Percentiles rank a stretch among this genome's conserved stretches.
These are phyloP conservation scores for Erysimum cheiranthoides DNA, from an alignment of 345 rosid genomes.

Conservation along the genomic window DNA sequence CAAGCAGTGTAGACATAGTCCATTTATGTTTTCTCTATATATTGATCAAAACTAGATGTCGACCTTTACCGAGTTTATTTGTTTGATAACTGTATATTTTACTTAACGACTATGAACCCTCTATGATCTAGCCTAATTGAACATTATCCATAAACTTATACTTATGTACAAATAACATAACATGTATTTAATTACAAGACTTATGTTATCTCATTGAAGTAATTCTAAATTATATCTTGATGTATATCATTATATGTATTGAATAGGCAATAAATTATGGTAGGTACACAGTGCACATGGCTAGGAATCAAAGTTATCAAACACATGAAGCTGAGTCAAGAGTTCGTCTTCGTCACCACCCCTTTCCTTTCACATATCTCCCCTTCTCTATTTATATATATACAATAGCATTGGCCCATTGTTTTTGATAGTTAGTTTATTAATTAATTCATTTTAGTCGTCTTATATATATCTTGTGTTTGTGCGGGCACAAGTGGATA, in stretches of 20 bases:
- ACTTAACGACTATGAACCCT: not conserved
- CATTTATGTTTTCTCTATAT: not conserved
- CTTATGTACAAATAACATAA: not conserved
- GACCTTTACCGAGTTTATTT: not conserved
- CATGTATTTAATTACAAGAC: not conserved
- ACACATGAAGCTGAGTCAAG: slow-evolving; percentile 50
- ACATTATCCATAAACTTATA: slow-evolving; percentile 4
- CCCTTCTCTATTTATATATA: not conserved
- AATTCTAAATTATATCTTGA: no score
- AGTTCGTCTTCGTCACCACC: slow-evolving; percentile 26
- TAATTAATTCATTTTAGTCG: slow-evolving; percentile 2
- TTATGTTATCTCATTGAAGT: not conserved
- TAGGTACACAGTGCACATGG: slow-evolving; percentile 42
- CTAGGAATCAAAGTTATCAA: slow-evolving; percentile 40
- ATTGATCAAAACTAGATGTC: not conserved
- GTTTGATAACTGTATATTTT: not conserved
- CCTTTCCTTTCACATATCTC: not conserved
- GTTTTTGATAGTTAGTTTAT: slow-evolving; percentile 39
- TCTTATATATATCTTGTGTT: not conserved
- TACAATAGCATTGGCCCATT: slow-evolving; percentile 36
- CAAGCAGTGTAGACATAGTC: not conserved
- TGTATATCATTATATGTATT: not conserved
- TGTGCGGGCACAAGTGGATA: slow-evolving; percentile 1
- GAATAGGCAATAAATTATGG: slow-evolving; percentile 15
- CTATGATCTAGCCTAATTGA: not conserved